Base-by-base conservation (phyloP, 2,329 filamentous ascomycete species). In the Uncinocarpus reesii region DNA sequence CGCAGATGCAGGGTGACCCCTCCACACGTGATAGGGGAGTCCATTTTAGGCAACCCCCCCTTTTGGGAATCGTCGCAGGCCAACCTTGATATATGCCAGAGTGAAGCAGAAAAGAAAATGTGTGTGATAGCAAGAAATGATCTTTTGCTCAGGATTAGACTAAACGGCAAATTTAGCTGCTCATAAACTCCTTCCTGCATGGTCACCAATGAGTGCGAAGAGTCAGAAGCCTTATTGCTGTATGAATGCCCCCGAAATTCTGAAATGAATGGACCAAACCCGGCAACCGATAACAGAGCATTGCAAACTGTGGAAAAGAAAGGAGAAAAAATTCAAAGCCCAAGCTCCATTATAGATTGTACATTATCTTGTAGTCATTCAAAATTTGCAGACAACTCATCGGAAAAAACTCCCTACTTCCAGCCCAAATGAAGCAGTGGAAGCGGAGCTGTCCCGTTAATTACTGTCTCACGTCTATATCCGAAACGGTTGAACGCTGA, bases 1-100 rank as follows among this genome's bases (percentile, higher is more conserved):
- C n/a, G n/a, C n/a, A n/a, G n/a, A n/a, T 11, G 26, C 18, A 35
- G 4, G 13, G 16, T 5, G 15, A 5, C 45, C 36, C 45, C 11
- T 28, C 45, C 11, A 38, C 45, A 47, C 45, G 45, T 47, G 45
- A 47, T 47, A 41, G 41, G 11, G 15, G 7, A 28, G 3, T 40
- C 45, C 45, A 11, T 4, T 34, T 47, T 35, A 34, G 45, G 45
- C 36, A 47, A 47, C 16, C 15, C 44, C 34, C 36, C 44, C 32
- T n/a, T 29, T 28, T 43, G 16, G 7, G 6, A n/a, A 41, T 4
- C 23, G 20, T 26, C 10, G 21, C 8, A n/a, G 40, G 15, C 35
- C 5, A 18, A 23, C 6, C 20, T 20, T 18, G 8, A 16, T 18
- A 23, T 15, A 29, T 38, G 20, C 7, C 13, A 40, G 6, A 21